Percentiles rank a stretch among this genome's conserved stretches.
Conservation (phyloP, 1,284 basidiomycete species). For the Heliocybe sulcata region DNA sequence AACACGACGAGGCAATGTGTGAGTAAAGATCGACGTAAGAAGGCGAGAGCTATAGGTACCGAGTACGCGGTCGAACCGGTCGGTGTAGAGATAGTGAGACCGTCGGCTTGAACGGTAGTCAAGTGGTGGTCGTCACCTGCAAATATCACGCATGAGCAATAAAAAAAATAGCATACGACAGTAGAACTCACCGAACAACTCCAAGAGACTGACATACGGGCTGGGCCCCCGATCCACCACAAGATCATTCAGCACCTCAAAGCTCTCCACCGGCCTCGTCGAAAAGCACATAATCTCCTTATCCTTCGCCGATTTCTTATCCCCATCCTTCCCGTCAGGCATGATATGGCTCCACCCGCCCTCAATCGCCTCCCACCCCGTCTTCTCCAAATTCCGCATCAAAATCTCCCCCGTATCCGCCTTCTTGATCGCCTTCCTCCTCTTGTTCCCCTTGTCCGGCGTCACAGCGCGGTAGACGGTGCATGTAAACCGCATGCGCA, state of each 20-base stretch:
- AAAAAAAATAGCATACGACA: not conserved
- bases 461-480: constrained; percentile 91
- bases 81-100: constrained; percentile 92
- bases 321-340: constrained; percentile 28
- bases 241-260: constrained; percentile 97
- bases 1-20: not conserved
- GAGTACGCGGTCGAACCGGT: constrained; percentile 99
- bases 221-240: constrained; percentile 98
- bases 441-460: constrained; percentile 55
- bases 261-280: constrained; percentile 91
- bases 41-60: constrained; percentile 33
- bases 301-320: constrained; percentile 58
- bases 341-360: constrained; percentile 39
- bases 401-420: constrained; percentile 91
- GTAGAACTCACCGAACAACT: constrained; percentile 80
- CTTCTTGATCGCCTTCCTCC: constrained; percentile 81
- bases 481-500: constrained; percentile 98
- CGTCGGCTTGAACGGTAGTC: constrained; percentile 98
- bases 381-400: constrained; percentile 84
- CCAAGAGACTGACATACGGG: constrained; percentile 93
- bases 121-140: constrained; percentile 97
- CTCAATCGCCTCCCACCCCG: constrained; percentile 93
- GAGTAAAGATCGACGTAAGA: not conserved
- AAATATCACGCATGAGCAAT: constrained; percentile 4
- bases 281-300: constrained; percentile 98